A percentile compares a stretch with the other conserved stretches of the same genome.
Evolutionary conservation across 352 stramenopile genomes (phyloP).

Genomic region (Thalassiosira mediterranea): DNA sequence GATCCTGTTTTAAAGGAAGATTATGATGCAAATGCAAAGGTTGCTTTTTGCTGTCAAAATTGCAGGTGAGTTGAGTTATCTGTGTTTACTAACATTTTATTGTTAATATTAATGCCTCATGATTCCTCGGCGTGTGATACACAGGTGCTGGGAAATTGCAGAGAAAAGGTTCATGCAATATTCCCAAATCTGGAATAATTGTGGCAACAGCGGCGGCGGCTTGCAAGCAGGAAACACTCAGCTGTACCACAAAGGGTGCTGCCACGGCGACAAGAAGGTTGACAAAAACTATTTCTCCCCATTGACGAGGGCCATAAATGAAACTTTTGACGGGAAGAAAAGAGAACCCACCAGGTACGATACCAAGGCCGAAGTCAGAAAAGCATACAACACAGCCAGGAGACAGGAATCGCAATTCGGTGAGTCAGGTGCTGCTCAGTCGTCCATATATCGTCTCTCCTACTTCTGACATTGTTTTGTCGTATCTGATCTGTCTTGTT

Average conservation of each 20-base stretch:
- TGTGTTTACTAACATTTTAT: too few species aligned
- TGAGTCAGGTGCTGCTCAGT: constrained; percentile 7
- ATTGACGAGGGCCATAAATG: constrained; percentile 12
- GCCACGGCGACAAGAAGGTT: constrained; percentile 14
- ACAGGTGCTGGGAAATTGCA: not conserved
- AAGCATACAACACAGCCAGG: constrained; percentile 13
- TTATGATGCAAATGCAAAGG: not conserved
- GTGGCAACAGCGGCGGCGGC: constrained; percentile 17
- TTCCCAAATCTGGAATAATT: constrained; percentile 19
- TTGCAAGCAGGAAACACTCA: constrained; percentile 14
- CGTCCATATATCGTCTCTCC: too few species aligned
- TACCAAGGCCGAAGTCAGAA: not conserved
- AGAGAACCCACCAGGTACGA: not conserved
- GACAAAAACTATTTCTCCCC: constrained; percentile 20
- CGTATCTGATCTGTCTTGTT: too few species aligned
- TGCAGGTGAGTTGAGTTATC: constrained; percentile 39
- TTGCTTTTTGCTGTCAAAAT: constrained; percentile 44
- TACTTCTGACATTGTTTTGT: too few species aligned
- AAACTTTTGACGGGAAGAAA: not conserved
- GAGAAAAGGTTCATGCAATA: not conserved
- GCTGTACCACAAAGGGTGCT: constrained; percentile 35
- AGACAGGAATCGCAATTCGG: constrained; percentile 20
- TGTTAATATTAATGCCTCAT: too few species aligned
- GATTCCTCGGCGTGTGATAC: too few species aligned
- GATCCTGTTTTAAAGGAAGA: not conserved